Base-by-base conservation (phyloP, 139 green algal genomes). In the Pleodorina starrii region DNA sequence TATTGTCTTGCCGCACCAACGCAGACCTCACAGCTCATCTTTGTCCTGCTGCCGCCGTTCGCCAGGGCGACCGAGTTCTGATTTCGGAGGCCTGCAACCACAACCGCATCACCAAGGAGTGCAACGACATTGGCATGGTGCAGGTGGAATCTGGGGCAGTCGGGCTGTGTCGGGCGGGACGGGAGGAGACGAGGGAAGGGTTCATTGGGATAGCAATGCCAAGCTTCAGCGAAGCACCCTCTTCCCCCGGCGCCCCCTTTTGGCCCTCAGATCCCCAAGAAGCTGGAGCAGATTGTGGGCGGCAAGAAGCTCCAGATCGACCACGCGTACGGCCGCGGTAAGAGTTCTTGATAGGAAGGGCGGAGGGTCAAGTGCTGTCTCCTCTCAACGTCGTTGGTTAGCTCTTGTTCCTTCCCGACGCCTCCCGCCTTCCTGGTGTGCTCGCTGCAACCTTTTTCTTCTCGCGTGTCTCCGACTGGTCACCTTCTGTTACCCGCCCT, bases 61-160 rank as follows among this genome's bases (percentile, higher is more conserved):
- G n/a, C 54, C 63, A 54, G 79, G 78, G 87, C 25, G 92, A 94
- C 89, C 54, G 76, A 0, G 89, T 96, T 60, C 87, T 96, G 54
- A 86, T 96, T 29, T 91, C 93, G 0, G 94, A 96, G 90, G 94
- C 94, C 0, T 96, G 94, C 92, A 96, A 96, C 92, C 94, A 96
- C 91, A 96, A 94, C 91, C 88, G 93, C 82, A 96, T 96, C 91
- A 95, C 92, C n/a, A 90, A 93, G 46, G 63, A 85, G 32, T 96
- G 94, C 92, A 94, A 95, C 75, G 92, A 96, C 90, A 96, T 96
- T 27, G 92, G 94, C 57, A 93, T 95, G 92, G 94, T 96, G 74
- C 91, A 93, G 90, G 78, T 92, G 19, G 36, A 43, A n/a, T 80
- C 27, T 5, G n/a, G 11, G 42, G 74, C 44, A 63, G 36, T 4